phyloP scores from a whole-genome alignment of 257 asterid species.

The Nemophila menziesii region DNA sequence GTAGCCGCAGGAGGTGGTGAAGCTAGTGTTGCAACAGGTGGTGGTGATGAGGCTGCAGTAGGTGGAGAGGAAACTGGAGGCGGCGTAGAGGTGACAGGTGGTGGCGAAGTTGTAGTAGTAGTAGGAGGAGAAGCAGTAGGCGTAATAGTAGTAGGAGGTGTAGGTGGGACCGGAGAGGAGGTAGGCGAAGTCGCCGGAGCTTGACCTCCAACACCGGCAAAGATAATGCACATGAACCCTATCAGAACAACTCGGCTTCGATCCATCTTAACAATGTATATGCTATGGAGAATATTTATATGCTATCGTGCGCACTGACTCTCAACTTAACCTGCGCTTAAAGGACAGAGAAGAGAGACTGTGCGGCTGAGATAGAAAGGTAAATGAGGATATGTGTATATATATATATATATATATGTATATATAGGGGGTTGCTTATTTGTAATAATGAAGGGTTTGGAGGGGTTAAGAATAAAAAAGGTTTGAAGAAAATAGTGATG shows the following conservation, averaged over 20 bases:
- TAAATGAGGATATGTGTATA: constrained; percentile 3
- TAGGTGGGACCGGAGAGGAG: constrained; percentile 25
- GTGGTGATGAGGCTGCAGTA: constrained; percentile 15
- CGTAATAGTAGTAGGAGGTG: constrained; percentile 25
- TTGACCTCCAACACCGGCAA: constrained; percentile 52
- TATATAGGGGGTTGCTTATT: no score
- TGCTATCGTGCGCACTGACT: constrained; percentile 14
- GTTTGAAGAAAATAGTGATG: no score
- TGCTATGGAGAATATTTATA: not conserved
- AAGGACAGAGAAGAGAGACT: not conserved
- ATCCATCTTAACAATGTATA: constrained; percentile 27
- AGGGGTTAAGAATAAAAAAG: no score
- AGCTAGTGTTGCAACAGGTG: constrained; percentile 21
- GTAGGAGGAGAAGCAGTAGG: constrained; percentile 33
- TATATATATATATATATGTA: no score
- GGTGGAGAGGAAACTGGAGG: constrained; percentile 23
- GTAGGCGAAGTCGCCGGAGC: constrained; percentile 48
- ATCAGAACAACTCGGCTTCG: constrained; percentile 13
- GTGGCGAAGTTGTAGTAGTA: constrained; percentile 32
- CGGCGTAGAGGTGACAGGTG: constrained; percentile 32
- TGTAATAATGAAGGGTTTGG: no score
- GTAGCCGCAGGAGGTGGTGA: constrained; percentile 10
- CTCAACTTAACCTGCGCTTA: constrained; percentile 14
- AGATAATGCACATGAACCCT: constrained; percentile 41
- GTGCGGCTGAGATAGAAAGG: not conserved